phyloP scores from a whole-genome alignment of 345 rosid genomes.

The Diplotaxis tenuifolia region DNA sequence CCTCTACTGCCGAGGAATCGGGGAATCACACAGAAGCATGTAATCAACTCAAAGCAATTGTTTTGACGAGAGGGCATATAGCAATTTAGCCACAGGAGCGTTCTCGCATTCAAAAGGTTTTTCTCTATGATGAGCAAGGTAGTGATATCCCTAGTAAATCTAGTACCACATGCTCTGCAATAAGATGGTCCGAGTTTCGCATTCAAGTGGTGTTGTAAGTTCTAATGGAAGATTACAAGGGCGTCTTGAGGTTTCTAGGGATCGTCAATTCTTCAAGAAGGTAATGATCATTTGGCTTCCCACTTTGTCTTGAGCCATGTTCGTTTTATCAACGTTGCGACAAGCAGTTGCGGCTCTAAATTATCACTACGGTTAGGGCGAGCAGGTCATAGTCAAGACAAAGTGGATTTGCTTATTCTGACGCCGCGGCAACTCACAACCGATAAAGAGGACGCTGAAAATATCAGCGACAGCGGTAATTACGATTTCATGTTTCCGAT shows the following conservation, averaged over 20 bases:
- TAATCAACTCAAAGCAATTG: conserved; percentile 61
- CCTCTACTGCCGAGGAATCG: conserved; percentile 45
- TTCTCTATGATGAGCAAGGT: conserved; percentile 11
- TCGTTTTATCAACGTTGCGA: too few relatives aligned
- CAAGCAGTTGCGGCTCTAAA: too few relatives aligned
- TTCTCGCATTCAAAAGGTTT: conserved; percentile 82
- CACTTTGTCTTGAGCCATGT: background rate
- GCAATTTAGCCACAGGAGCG: conserved; percentile 89
- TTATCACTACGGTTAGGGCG: too few relatives aligned
- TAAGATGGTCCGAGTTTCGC: conserved; percentile 8
- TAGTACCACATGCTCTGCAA: background rate
- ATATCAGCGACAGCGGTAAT: too few relatives aligned
- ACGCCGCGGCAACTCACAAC: too few relatives aligned
- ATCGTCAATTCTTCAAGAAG: conserved; percentile 87
- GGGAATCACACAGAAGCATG: conserved; percentile 38
- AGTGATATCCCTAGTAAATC: background rate
- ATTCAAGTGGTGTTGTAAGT: conserved; percentile 80
- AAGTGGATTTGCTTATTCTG: too few relatives aligned
- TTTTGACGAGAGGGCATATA: conserved; percentile 87
- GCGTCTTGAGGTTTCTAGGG: conserved; percentile 91
- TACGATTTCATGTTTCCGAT: too few relatives aligned
- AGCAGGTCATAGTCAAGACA: too few relatives aligned
- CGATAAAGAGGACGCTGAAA: too few relatives aligned
- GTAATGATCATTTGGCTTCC: conserved; percentile 36
- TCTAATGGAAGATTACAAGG: conserved; percentile 86